Evolutionary conservation across 139 green algal genomes (phyloP), one percentile per base, ranked within the genome.

Genomic region (Ettlia oleoabundans): DNA sequence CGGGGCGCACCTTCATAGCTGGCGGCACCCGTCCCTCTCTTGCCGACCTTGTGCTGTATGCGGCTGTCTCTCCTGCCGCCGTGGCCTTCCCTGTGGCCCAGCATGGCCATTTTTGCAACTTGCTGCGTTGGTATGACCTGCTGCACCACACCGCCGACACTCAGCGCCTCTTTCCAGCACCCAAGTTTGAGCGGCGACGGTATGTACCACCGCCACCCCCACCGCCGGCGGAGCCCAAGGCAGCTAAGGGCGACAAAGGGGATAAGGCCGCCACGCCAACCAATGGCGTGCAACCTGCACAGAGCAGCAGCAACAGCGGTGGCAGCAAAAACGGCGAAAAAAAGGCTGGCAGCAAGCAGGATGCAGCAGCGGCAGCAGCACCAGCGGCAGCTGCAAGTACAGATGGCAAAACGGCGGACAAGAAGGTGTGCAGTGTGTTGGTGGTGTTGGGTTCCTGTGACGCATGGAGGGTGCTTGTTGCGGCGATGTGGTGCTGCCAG

Each of bases 81-180:
- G 79, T 84, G 43, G 70, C 82, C 26, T 88, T 97, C 30, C 94
- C 94, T 22, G 80, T 82, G 18, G 94, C 94, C 0, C 94, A 97
- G 85, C 86, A 88, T 26, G 83, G 86, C 28, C 88, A 92, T 52
- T 94, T 93, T 76, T 83, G 63, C 43, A 93, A 88, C 80, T 72
- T 97, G 33, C 80, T 96, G 35, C 86, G 93, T 32, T 96, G 93
- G 93, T 91, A 87, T 38, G 88, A 91, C 67, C 82, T 84, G 82
- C 41, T 92, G 43, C 76, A 90, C 64, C 73, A 83, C 77, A 85
- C 76, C 6, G 82, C 72, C 8, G 88, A 88, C 24, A 4, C 18
- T 2, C 28, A 38, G 28, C 41, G n/a, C 7, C 21, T 87, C 8
- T 91, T 86, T 61, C 81, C 84, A n/a, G 55, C 41, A 47, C 64